phyloP scores from a whole-genome alignment of 202 grass and related monocot species.

The Eragrostis tef region DNA sequence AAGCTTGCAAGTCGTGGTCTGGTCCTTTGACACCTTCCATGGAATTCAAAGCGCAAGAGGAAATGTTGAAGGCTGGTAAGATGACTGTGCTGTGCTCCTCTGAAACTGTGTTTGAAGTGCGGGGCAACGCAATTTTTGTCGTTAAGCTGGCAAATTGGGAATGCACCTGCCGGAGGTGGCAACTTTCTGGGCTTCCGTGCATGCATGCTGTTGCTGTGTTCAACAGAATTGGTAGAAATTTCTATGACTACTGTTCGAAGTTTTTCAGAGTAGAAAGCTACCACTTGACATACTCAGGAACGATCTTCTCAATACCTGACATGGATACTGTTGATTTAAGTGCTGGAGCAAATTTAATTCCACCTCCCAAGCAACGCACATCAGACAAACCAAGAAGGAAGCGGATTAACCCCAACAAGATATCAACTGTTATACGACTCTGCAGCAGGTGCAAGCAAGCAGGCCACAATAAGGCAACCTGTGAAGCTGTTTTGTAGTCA shows the following conservation, averaged over 20 bases:
- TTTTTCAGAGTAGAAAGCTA: slow-evolving; percentile 85
- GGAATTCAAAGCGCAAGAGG: slow-evolving; percentile 85
- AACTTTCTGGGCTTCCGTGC: slow-evolving; percentile 90
- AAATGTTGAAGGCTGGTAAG: slow-evolving; percentile 72
- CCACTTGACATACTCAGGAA: slow-evolving; percentile 75
- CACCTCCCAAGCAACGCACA: slow-evolving; percentile 66
- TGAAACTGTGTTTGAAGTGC: slow-evolving; percentile 96
- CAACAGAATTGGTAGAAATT: slow-evolving; percentile 67
- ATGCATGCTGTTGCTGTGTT: slow-evolving; percentile 94
- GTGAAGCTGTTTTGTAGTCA: slow-evolving; percentile 75
- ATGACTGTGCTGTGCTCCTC: slow-evolving; percentile 92
- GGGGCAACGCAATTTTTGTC: slow-evolving; percentile 84
- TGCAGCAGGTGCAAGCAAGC: slow-evolving; percentile 97
- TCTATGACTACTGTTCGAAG: slow-evolving; percentile 86
- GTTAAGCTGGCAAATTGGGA: slow-evolving; percentile 91
- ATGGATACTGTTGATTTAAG: slow-evolving; percentile 89
- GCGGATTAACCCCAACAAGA: slow-evolving; percentile 84
- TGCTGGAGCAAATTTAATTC: slow-evolving; percentile 67
- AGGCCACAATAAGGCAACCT: slow-evolving; percentile 97
- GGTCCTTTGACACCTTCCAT: slow-evolving; percentile 91
- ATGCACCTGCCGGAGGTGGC: slow-evolving; percentile 93
- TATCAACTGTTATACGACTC: slow-evolving; percentile 66
- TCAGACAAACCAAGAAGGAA: slow-evolving; percentile 91
- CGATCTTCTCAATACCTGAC: slow-evolving; percentile 81
- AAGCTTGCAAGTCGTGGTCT: slow-evolving; percentile 64